Evolutionary conservation across 129 eudicot species (phyloP).

Genomic region (Heracleum sosnowskyi): DNA sequence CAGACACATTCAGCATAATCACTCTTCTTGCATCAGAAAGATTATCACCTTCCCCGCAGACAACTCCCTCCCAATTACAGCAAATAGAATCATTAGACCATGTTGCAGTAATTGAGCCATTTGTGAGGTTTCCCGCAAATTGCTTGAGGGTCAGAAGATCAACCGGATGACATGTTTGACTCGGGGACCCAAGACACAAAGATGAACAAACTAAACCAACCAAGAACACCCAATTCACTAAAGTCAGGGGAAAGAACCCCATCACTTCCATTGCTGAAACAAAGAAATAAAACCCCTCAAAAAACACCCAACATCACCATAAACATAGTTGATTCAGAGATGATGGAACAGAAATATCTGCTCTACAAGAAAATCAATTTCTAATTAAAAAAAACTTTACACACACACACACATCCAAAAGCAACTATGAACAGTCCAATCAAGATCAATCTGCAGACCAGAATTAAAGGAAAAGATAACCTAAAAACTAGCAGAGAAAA

Average conservation of each 20-base stretch:
- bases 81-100: slow-evolving; percentile 57
- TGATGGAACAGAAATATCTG: background rate
- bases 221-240: slow-evolving; percentile 36
- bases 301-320: slow-evolving; percentile 15
- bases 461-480: background rate
- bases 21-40: slow-evolving; percentile 38
- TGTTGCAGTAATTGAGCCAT: slow-evolving; percentile 42
- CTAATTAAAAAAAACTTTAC: slow-evolving; percentile 4
- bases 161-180: slow-evolving; percentile 51
- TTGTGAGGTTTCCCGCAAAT: slow-evolving; percentile 44
- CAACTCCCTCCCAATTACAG: slow-evolving; percentile 87
- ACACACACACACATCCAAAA: background rate
- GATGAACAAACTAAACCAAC: slow-evolving; percentile 32
- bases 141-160: slow-evolving; percentile 65
- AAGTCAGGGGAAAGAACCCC: slow-evolving; percentile 19
- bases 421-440: slow-evolving; percentile 1
- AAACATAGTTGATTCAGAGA: slow-evolving; percentile 4
- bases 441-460: background rate
- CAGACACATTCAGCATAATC: slow-evolving; percentile 39
- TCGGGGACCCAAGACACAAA: slow-evolving; percentile 33
- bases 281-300: slow-evolving; percentile 10
- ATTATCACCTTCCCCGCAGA: slow-evolving; percentile 42
- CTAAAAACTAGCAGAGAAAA: slow-evolving; percentile 4
- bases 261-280: slow-evolving; percentile 20
- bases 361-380: slow-evolving; percentile 1